phyloP scores from a whole-genome alignment of 2,329 filamentous ascomycete genomes.

The Xylariaceae sp. region DNA sequence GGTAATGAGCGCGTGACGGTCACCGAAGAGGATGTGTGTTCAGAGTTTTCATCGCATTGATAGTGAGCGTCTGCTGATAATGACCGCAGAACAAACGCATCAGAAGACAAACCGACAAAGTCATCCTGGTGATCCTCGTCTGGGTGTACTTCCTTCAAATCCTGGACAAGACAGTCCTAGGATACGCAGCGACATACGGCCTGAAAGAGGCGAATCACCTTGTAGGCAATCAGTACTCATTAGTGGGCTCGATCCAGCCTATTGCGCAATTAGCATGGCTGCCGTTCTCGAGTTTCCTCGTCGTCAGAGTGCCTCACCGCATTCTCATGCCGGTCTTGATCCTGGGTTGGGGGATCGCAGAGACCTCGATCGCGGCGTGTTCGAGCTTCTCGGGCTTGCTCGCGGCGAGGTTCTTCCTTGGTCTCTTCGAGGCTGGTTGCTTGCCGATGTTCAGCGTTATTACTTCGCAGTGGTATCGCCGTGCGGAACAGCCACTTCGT shows the following conservation, averaged over 20 bases:
- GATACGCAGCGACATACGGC: slow-evolving; percentile 62
- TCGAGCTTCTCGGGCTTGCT: slow-evolving; percentile 49
- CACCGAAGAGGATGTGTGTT: slow-evolving; percentile 21
- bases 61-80: neutral
- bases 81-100: slow-evolving; percentile 18
- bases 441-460: slow-evolving; percentile 55
- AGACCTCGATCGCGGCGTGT: slow-evolving; percentile 52
- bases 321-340: slow-evolving; percentile 56
- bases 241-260: slow-evolving; percentile 44
- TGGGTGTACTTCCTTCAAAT: slow-evolving; percentile 62
- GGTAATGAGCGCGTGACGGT: slow-evolving; percentile 15
- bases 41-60: neutral
- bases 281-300: slow-evolving; percentile 49
- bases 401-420: slow-evolving; percentile 53
- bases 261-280: slow-evolving; percentile 54
- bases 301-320: slow-evolving; percentile 60
- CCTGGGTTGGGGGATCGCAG: slow-evolving; percentile 50
- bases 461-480: slow-evolving; percentile 61
- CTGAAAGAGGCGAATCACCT: slow-evolving; percentile 58
- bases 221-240: slow-evolving; percentile 49
- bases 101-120: slow-evolving; percentile 35
- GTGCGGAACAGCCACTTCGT: slow-evolving; percentile 56
- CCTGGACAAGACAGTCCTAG: slow-evolving; percentile 60
- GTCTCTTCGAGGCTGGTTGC: slow-evolving; percentile 51
- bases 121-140: slow-evolving; percentile 47